Evolutionary conservation across 129 eudicot genomes (phyloP).

Genomic region (Artemisia argyi): DNA sequence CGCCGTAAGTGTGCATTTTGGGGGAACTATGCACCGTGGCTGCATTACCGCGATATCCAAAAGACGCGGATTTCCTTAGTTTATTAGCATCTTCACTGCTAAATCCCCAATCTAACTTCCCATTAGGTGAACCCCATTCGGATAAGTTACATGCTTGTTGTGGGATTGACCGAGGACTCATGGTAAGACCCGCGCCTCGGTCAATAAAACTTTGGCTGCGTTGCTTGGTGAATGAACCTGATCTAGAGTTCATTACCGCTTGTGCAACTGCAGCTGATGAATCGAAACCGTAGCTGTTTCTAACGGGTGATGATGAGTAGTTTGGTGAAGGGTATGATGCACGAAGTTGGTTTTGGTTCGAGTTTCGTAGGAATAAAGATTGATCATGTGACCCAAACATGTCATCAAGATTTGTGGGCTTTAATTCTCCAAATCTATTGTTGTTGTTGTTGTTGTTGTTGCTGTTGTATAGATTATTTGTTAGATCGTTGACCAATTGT

Average conservation of each 20-base stretch:
- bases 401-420: constrained; percentile 61
- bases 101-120: constrained; percentile 80
- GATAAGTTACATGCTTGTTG: constrained; percentile 36
- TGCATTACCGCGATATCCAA: constrained; percentile 53
- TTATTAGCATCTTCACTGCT: constrained; percentile 62
- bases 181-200: constrained; percentile 36
- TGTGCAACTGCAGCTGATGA: constrained; percentile 79
- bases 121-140: constrained; percentile 77
- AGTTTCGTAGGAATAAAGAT: constrained; percentile 17
- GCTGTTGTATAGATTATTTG: constrained; percentile 38
- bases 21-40: constrained; percentile 32
- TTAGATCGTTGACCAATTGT: constrained; percentile 53
- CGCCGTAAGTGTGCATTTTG: constrained; percentile 30
- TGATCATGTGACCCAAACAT: constrained; percentile 55
- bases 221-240: constrained; percentile 61
- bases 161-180: constrained; percentile 26
- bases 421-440: constrained; percentile 51
- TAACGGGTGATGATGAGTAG: constrained; percentile 49
- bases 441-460: constrained; percentile 13
- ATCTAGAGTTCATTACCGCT: constrained; percentile 77
- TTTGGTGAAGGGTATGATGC: constrained; percentile 56
- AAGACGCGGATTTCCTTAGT: constrained; percentile 77
- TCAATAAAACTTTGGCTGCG: constrained; percentile 84
- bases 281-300: constrained; percentile 59
- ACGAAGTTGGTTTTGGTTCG: constrained; percentile 52